Evolutionary conservation across 2,329 filamentous ascomycete genomes (phyloP), one percentile per base, ranked within the genome.

Genomic region (Thelonectria olida): DNA sequence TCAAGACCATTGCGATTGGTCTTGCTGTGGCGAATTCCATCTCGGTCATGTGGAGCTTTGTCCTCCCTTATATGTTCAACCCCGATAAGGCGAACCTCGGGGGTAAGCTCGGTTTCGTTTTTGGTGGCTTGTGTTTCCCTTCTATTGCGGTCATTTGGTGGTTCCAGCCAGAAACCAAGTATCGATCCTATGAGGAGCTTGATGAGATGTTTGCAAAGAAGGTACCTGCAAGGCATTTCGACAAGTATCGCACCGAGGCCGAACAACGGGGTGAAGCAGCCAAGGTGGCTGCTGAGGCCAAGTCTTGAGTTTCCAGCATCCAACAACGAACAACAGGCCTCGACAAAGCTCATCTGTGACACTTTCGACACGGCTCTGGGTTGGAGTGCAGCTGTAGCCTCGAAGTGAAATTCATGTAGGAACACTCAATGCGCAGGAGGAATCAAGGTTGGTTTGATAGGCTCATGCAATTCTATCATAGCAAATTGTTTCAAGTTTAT

Each of bases 91-190:
- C 73, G 8, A 76, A 80, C 59, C 65, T 81, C 19, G 74, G 77
- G 25, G 78, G 75, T 1, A 80, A 79, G 69, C 80, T 78, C 2
- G 79, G 78, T 0, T 79, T 80, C 28, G 69, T 81, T 1, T 81
- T 74, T 58, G 72, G 75, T 1, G 78, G 72, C 0, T 72, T 78
- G 12, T 79, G 77, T 63, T 59, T 75, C 2, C 54, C 78, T 1
- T 74, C 76, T 17, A 70, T 78, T 2, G 56, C 73, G 2, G 45
- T 80, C 0, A 78, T 80, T 0, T 88, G 77, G 74, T 72, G 78
- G 10, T 74, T 76, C 34, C 73, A 87, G 0, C 85, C 85, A 0
- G 85, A 88, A 68, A 86, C 68, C 2, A 61, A 68, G 0, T 63
- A 67, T 62, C 58, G 72, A 7, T 72, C 61, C 5, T 72, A 72